Percentiles rank a stretch among this genome's conserved stretches.
Conservation (phyloP, 306 rosid genomes). For the Casuarina cunninghamiana region DNA sequence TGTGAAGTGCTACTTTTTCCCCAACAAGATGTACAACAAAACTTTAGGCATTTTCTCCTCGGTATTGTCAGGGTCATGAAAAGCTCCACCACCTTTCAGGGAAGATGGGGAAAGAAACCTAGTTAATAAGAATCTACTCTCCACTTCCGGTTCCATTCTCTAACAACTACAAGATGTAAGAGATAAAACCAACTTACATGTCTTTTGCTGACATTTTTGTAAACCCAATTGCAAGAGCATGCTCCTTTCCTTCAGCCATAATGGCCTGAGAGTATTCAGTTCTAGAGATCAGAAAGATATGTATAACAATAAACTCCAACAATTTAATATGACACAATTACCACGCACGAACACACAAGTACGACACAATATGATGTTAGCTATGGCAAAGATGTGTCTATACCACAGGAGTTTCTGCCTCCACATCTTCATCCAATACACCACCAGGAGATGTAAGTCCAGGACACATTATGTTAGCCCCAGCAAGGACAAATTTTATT, state of each 20-base stretch:
- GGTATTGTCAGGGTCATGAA: not conserved
- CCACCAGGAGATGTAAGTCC: conserved; percentile 99
- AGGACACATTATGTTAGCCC: conserved; percentile 99
- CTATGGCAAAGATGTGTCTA: conserved; percentile 8
- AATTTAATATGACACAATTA: not conserved
- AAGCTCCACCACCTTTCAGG: not conserved
- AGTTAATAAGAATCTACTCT: conserved; percentile 21
- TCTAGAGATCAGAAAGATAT: conserved; percentile 30
- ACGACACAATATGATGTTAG: conserved; percentile 4
- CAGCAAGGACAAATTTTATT: conserved; percentile 87
- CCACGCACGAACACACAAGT: conserved; percentile 20
- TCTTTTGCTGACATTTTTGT: conserved; percentile 97
- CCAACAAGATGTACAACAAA: not conserved
- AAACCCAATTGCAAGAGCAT: conserved; percentile 98
- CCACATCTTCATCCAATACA: conserved; percentile 80
- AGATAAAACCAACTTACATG: conserved; percentile 57
- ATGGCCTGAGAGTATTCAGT: conserved; percentile 66
- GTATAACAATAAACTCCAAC: conserved; percentile 20
- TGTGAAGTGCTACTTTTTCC: not conserved
- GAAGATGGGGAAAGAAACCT: not conserved
- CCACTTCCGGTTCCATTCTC: conserved; percentile 4
- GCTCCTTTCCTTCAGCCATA: conserved; percentile 99
- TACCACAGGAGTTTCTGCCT: conserved; percentile 94
- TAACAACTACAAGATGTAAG: conserved; percentile 5
- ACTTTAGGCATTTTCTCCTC: not conserved